Evolutionary conservation across 352 stramenopile species (phyloP).

Genomic region (Phytopythium aichiense): DNA sequence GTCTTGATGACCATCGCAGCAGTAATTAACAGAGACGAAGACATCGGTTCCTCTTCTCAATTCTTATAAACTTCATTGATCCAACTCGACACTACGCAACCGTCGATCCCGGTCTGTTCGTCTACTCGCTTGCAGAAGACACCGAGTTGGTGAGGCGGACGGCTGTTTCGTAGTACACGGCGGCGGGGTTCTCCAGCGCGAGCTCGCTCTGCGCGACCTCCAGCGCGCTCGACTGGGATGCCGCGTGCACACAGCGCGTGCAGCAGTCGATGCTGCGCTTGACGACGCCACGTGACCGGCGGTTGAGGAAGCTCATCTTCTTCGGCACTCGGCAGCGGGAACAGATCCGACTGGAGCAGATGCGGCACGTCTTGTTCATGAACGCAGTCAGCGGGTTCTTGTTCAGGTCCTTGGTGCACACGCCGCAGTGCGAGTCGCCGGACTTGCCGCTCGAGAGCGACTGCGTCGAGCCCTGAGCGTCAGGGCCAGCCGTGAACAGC

Average conservation of each 20-base stretch:
- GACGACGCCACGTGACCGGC: slow-evolving; percentile 23
- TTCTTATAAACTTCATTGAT: background rate
- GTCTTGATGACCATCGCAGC: no score
- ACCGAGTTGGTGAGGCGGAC: slow-evolving; percentile 16
- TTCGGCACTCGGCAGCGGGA: slow-evolving; percentile 30
- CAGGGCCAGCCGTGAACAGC: slow-evolving; percentile 17
- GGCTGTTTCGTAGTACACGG: slow-evolving; percentile 27
- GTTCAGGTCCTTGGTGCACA: slow-evolving; percentile 33
- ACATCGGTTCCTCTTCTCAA: no score
- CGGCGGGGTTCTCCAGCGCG: slow-evolving; percentile 20
- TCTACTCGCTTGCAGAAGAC: slow-evolving; percentile 11
- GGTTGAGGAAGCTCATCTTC: slow-evolving; percentile 29
- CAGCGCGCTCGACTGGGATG: slow-evolving; percentile 22
- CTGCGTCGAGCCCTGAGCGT: background rate
- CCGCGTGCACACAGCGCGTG: slow-evolving; percentile 29
- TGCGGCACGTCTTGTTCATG: slow-evolving; percentile 35
- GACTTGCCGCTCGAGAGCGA: slow-evolving; percentile 16
- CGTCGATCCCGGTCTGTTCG: no score
- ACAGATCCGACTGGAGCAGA: slow-evolving; percentile 25
- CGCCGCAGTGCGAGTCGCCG: slow-evolving; percentile 23
- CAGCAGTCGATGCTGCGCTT: slow-evolving; percentile 33
- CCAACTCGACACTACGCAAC: background rate
- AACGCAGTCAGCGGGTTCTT: slow-evolving; percentile 27
- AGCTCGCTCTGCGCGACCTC: slow-evolving; percentile 28
- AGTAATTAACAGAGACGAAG: no score